Conservation (phyloP, 306 rosid species). For the Ormosia semicastrata region DNA sequence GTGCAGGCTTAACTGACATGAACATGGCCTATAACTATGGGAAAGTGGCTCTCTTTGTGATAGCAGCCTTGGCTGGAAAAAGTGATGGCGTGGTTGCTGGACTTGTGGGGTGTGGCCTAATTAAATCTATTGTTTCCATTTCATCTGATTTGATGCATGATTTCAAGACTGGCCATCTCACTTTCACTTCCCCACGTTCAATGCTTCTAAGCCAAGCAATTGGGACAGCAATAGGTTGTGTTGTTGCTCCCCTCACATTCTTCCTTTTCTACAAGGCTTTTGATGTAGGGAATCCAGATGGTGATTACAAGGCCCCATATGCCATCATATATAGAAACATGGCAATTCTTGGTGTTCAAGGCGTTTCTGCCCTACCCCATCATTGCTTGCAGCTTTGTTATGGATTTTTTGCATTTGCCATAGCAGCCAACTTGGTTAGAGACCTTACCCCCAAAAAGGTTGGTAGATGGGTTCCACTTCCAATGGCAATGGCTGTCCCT, state of each 20-base stretch:
- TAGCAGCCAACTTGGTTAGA: conserved; percentile 72
- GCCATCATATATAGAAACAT: conserved; percentile 93
- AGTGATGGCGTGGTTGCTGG: conserved; percentile 87
- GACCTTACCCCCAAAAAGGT: conserved; percentile 57
- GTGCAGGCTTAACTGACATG: conserved; percentile 95
- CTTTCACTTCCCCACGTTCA: conserved; percentile 88
- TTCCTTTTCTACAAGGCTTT: conserved; percentile 93
- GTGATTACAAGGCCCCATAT: conserved; percentile 93
- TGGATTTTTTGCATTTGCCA: conserved; percentile 75
- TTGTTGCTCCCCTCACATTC: conserved; percentile 88
- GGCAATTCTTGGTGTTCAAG: conserved; percentile 92
- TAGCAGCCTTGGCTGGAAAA: conserved; percentile 74
- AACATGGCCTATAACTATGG: conserved; percentile 99
- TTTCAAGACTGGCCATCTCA: conserved; percentile 91
- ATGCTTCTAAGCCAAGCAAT: conserved; percentile 96
- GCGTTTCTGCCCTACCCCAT: conserved; percentile 84
- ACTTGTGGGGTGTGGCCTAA: conserved; percentile 90
- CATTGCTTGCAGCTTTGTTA: conserved; percentile 89
- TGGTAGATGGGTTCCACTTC: conserved; percentile 81
- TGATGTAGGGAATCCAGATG: conserved; percentile 79
- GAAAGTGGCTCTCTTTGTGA: conserved; percentile 92
- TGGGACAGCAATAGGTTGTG: conserved; percentile 89
- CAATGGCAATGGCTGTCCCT: conserved; percentile 99
- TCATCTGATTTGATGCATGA: conserved; percentile 98
- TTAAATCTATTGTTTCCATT: conserved; percentile 88